Conservation (phyloP, 805 yeast genomes). For the Scheffersomyces stipitis region DNA sequence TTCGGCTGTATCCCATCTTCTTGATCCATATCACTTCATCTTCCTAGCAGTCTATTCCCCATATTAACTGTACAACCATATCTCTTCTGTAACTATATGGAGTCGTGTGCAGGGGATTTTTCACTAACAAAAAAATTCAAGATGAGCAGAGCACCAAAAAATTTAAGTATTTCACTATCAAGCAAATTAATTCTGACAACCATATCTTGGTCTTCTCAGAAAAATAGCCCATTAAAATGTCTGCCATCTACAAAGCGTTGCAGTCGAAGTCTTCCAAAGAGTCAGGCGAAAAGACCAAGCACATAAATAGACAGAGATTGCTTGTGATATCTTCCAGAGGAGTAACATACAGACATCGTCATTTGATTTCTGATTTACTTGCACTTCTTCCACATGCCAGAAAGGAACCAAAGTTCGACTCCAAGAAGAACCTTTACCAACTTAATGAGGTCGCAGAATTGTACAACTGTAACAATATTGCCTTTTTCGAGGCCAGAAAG, state of each 20-base stretch:
- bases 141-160: background rate
- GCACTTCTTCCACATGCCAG: slow-evolving; percentile 88
- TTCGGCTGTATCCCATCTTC: no score
- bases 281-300: slow-evolving; percentile 49
- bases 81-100: no score
- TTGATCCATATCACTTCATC: no score
- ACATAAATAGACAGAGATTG: slow-evolving; percentile 84
- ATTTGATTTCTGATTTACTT: slow-evolving; percentile 78
- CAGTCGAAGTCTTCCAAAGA: slow-evolving; percentile 48
- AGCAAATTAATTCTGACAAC: no score
- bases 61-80: no score
- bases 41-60: no score
- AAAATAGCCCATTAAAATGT: slow-evolving; percentile 33
- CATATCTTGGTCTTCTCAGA: no score
- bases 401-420: slow-evolving; percentile 94
- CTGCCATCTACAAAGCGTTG: slow-evolving; percentile 47
- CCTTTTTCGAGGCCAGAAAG: slow-evolving; percentile 94
- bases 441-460: slow-evolving; percentile 94
- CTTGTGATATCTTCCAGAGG: slow-evolving; percentile 92
- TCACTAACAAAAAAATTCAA: background rate
- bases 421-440: slow-evolving; percentile 83
- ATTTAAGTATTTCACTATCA: no score
- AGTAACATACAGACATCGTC: slow-evolving; percentile 93
- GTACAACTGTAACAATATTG: slow-evolving; percentile 93
- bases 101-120: no score